These are phyloP conservation scores for Podospora fimiseda DNA, from an alignment of 495 filamentous ascomycete genomes.

Conservation along the genomic window DNA sequence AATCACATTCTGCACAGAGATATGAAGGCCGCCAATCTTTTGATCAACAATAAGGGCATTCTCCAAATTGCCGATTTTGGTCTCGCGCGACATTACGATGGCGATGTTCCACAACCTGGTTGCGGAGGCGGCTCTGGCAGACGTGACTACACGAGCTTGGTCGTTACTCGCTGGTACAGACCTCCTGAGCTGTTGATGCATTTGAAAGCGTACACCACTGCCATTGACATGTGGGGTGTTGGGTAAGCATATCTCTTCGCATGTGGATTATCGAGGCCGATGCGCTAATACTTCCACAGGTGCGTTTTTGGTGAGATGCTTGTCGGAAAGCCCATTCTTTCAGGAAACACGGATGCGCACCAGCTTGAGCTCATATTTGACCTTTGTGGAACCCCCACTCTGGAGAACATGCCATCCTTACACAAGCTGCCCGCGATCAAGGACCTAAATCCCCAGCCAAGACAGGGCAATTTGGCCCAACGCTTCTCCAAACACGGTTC, in stretches of 20 bases:
- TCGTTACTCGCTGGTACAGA: constrained; percentile 96
- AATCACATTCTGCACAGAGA: constrained; percentile 89
- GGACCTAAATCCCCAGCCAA: constrained; percentile 56
- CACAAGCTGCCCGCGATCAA: constrained; percentile 74
- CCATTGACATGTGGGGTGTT: constrained; percentile 97
- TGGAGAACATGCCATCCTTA: constrained; percentile 93
- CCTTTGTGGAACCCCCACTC: constrained; percentile 85
- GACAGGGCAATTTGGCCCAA: constrained; percentile 58
- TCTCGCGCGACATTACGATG: constrained; percentile 88
- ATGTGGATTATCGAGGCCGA: too few relatives aligned
- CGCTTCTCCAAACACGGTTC: constrained; percentile 61
- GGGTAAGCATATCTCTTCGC: constrained; percentile 54
- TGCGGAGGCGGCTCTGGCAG: constrained; percentile 76
- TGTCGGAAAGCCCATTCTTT: constrained; percentile 83
- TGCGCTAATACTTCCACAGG: constrained; percentile 43
- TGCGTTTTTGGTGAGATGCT: constrained; percentile 99
- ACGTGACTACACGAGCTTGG: constrained; percentile 87
- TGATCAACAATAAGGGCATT: constrained; percentile 91
- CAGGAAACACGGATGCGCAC: constrained; percentile 80
- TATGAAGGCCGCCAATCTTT: constrained; percentile 97
- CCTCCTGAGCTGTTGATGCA: constrained; percentile 89
- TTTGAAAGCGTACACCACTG: constrained; percentile 82
- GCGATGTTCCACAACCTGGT: constrained; percentile 69
- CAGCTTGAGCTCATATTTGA: constrained; percentile 89
- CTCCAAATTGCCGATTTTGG: constrained; percentile 98